Evolutionary conservation across 108 stramenopile genomes (phyloP).

Genomic region (Mayamaea pseudoterrestris): DNA sequence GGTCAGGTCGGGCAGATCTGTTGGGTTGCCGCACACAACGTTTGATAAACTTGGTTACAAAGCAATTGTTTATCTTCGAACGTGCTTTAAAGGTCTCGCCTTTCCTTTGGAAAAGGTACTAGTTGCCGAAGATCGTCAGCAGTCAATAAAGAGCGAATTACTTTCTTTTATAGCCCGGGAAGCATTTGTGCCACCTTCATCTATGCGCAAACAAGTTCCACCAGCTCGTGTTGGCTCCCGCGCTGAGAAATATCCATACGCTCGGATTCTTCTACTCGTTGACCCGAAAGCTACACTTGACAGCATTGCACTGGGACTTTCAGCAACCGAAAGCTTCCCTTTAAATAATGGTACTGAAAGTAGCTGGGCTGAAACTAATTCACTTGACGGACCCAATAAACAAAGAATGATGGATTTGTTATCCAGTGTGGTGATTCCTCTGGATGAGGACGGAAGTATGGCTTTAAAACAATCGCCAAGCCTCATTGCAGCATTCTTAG

Average conservation of each 20-base stretch:
- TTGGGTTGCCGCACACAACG: slow-evolving; percentile 27
- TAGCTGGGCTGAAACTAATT: background rate
- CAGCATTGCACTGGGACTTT: slow-evolving; percentile 53
- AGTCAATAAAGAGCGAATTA: slow-evolving; percentile 33
- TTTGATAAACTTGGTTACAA: slow-evolving; percentile 59
- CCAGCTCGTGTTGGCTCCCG: slow-evolving; percentile 27
- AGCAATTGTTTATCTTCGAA: slow-evolving; percentile 57
- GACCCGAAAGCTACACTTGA: slow-evolving; percentile 68
- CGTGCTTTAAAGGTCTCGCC: slow-evolving; percentile 53
- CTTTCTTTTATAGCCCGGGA: slow-evolving; percentile 35
- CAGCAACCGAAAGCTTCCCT: slow-evolving; percentile 28
- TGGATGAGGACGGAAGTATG: too few relatives aligned
- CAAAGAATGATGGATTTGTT: slow-evolving; percentile 45
- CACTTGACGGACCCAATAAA: slow-evolving; percentile 30
- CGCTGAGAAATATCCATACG: slow-evolving; percentile 55
- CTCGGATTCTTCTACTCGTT: slow-evolving; percentile 48
- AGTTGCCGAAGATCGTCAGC: slow-evolving; percentile 21
- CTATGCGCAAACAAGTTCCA: background rate
- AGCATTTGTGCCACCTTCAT: slow-evolving; percentile 13
- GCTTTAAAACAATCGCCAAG: slow-evolving; percentile 8
- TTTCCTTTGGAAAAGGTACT: slow-evolving; percentile 52
- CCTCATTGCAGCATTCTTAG: slow-evolving; percentile 50
- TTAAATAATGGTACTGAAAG: background rate
- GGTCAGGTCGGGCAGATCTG: slow-evolving; percentile 1
- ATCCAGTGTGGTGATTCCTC: slow-evolving; percentile 44